These are phyloP conservation scores for Ottelia alismoides DNA, from an alignment of 106 monocot genomes.

Conservation along the genomic window DNA sequence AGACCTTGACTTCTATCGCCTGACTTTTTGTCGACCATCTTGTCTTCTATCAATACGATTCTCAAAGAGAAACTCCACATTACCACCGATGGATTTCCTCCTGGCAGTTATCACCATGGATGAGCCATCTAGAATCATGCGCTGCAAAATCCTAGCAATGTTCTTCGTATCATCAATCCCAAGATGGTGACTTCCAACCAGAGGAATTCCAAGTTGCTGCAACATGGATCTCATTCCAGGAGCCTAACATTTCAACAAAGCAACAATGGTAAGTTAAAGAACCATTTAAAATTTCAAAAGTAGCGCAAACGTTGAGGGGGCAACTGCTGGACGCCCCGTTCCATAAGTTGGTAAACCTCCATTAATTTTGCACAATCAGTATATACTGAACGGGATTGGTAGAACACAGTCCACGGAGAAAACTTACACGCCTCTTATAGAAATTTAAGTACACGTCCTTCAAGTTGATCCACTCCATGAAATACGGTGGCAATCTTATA, in stretches of 20 bases:
- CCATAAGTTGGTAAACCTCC: neutral
- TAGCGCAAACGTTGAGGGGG: no score
- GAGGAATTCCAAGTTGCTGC: slow-evolving; percentile 60
- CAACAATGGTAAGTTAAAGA: no score
- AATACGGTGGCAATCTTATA: slow-evolving; percentile 60
- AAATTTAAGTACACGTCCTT: slow-evolving; percentile 96
- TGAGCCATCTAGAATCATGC: slow-evolving; percentile 67
- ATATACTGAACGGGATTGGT: neutral
- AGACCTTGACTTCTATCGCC: no score
- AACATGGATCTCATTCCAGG: slow-evolving; percentile 94
- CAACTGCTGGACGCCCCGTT: neutral
- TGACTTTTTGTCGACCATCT: no score
- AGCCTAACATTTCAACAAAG: no score
- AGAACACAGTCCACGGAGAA: no score
- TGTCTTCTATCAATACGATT: no score
- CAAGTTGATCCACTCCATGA: slow-evolving; percentile 96
- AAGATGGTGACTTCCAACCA: slow-evolving; percentile 82
- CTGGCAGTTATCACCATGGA: slow-evolving; percentile 63
- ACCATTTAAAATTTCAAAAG: no score
- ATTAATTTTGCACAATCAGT: neutral
- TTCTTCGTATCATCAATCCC: slow-evolving; percentile 92
- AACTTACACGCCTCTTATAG: slow-evolving; percentile 59
- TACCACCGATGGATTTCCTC: slow-evolving; percentile 20
- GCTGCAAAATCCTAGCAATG: slow-evolving; percentile 69
- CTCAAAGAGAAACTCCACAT: slow-evolving; percentile 68